These are phyloP conservation scores for Camellia granthamiana DNA, from an alignment of 148 eudicot species.

Conservation along the genomic window DNA sequence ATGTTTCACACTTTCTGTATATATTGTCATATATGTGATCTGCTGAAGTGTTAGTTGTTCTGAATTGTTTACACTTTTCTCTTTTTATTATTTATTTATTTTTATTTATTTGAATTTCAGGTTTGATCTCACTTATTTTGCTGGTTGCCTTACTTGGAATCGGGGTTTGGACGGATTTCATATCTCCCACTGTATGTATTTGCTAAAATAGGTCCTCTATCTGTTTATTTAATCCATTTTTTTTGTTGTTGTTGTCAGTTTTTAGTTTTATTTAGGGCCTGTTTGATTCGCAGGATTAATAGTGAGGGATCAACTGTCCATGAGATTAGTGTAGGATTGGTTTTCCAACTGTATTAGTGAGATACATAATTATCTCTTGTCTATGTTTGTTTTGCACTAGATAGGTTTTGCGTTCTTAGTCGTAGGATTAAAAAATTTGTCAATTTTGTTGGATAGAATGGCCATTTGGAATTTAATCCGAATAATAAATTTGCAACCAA, in stretches of 20 bases:
- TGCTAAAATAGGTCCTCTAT: not conserved
- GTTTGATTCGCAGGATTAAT: too few relatives aligned
- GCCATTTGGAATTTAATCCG: too few relatives aligned
- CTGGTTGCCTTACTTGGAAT: constrained; percentile 58
- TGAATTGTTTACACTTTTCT: not conserved
- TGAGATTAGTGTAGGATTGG: too few relatives aligned
- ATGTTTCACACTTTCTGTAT: not conserved
- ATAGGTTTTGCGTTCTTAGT: too few relatives aligned
- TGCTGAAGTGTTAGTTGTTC: not conserved
- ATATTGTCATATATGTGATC: not conserved
- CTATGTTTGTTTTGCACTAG: too few relatives aligned
- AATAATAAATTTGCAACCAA: too few relatives aligned
- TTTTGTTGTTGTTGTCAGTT: too few relatives aligned
- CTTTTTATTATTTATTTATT: not conserved
- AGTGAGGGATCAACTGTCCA: too few relatives aligned
- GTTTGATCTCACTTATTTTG: constrained; percentile 58
- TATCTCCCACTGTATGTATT: constrained; percentile 65
- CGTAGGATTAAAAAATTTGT: too few relatives aligned
- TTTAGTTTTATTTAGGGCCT: not conserved
- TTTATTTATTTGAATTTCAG: constrained; percentile 31
- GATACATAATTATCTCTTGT: too few relatives aligned
- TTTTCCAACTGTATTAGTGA: too few relatives aligned
- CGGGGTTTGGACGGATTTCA: constrained; percentile 53
- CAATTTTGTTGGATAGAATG: too few relatives aligned
- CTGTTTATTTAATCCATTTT: not conserved